These are phyloP conservation scores for Fraxinus floribunda DNA, from an alignment of 305 asterid genomes.

Conservation along the genomic window DNA sequence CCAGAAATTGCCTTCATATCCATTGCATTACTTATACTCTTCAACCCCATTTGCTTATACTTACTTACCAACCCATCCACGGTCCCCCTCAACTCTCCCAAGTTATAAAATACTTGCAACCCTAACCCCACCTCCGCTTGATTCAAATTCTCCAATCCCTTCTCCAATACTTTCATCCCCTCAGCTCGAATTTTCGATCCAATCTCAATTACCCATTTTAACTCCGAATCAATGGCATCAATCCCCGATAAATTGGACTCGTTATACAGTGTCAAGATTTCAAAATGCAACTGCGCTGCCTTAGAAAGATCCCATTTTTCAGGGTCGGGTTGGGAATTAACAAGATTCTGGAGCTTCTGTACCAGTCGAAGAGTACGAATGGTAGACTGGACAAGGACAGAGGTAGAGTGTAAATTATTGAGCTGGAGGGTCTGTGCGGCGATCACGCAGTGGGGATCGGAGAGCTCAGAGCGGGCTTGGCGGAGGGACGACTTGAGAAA, in stretches of 20 bases:
- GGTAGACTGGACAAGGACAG: constrained; percentile 57
- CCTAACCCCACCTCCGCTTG: constrained; percentile 95
- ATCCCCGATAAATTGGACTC: constrained; percentile 69
- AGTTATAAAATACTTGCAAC: constrained; percentile 83
- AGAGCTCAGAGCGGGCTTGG: constrained; percentile 67
- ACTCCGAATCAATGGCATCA: constrained; percentile 68
- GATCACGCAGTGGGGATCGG: constrained; percentile 69
- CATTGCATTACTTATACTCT: constrained; percentile 65
- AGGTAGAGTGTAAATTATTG: constrained; percentile 63
- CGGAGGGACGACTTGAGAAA: constrained; percentile 72
- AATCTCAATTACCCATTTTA: constrained; percentile 81
- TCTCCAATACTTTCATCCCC: constrained; percentile 81
- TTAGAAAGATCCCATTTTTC: constrained; percentile 76
- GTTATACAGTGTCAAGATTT: constrained; percentile 60
- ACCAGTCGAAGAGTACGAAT: constrained; percentile 52
- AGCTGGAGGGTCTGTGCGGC: constrained; percentile 65
- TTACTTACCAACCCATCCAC: constrained; percentile 82
- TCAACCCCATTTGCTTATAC: constrained; percentile 74
- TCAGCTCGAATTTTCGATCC: constrained; percentile 68
- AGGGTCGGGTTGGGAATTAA: constrained; percentile 47
- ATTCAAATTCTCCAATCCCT: constrained; percentile 80
- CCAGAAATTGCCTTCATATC: constrained; percentile 83
- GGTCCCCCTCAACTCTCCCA: constrained; percentile 87
- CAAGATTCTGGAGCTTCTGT: constrained; percentile 60
- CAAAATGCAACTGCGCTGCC: constrained; percentile 84